Conservation (phyloP, 2,329 filamentous ascomycete genomes). For the Trichoderma sp. region DNA sequence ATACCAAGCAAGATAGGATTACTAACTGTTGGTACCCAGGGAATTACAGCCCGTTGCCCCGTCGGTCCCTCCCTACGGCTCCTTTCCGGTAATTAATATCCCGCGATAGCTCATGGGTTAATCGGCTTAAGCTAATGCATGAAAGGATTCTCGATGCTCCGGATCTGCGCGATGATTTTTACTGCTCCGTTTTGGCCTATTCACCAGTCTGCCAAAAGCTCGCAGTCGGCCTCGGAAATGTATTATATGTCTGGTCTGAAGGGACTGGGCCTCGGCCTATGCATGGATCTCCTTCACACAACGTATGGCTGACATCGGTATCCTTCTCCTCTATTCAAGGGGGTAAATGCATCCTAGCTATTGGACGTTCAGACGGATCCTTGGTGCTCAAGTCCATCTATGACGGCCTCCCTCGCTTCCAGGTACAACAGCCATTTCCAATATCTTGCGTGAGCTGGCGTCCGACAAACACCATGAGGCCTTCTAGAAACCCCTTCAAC, state of each 20-base stretch:
- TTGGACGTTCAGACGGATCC: conserved; percentile 75
- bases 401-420: conserved; percentile 70
- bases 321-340: conserved; percentile 83
- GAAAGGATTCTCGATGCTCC: conserved; percentile 81
- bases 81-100: conserved; percentile 70
- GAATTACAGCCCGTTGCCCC: conserved; percentile 26
- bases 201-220: conserved; percentile 72
- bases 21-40: conserved; percentile 27
- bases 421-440: conserved; percentile 69
- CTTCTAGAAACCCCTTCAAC: conserved; percentile 52
- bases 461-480: conserved; percentile 58
- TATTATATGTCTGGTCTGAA: conserved; percentile 90
- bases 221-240: conserved; percentile 77
- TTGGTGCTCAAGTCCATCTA: conserved; percentile 77
- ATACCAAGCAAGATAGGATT: not conserved
- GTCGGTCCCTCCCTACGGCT: conserved; percentile 61
- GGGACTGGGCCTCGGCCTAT: conserved; percentile 60
- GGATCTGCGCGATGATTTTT: conserved; percentile 89
- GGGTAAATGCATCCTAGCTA: conserved; percentile 76
- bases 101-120: not conserved
- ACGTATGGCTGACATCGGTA: conserved; percentile 73
- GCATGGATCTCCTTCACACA: conserved; percentile 34
- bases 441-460: conserved; percentile 83
- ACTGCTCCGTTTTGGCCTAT: conserved; percentile 89
- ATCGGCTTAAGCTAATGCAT: conserved; percentile 36